Evolutionary conservation across 768 basidiomycete species (phyloP), one percentile per base, ranked within the genome.

Genomic region (Neoboletus subvelutipes): DNA sequence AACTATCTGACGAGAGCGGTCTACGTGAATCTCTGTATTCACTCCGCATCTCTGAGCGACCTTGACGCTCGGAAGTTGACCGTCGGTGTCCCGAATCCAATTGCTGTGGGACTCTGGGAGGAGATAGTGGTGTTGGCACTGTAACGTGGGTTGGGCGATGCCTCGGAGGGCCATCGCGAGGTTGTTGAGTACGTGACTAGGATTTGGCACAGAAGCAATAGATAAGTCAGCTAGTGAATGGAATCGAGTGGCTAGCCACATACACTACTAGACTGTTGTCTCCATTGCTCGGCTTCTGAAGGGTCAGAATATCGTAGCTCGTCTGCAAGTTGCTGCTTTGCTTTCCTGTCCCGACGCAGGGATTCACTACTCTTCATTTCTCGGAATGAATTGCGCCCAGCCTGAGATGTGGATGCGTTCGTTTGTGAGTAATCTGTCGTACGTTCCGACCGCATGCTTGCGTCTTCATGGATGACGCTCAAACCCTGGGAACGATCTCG

Each of bases 241-340:
- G 20, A 13, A 36, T 7, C 18, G n/a, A 37, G 41, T 41, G 5
- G n/a, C 24, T 13, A 13, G 45, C 22, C 24, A 58, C 66, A 11
- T 60, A 71, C 66, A 24, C 57, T 49, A 2, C 60, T 61, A 37
- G 63, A 54, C 22, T 65, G 58, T 26, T 52, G 64, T 46, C 75
- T 56, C 74, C 73, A 76, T n/a, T 63, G 58, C 28, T 73, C 73
- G 3, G 65, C 48, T 50, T 62, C 58, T 4, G 66, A 55, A 33
- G 74, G 71, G 52, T 75, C 56, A 10, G 74, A 75, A 53, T 75
- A 71, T 37, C 73, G 64, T 29, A 76, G 46, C n/a, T 68, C 70
- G 20, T 75, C 75, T 20, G 73, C 73, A 10, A 75, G 52, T 18
- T 59, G 54, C 15, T 75, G 73, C 7, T 67, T 75, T 28, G 62